These are phyloP conservation scores for Theileria sp. DNA, from an alignment of 169 alveolate species.

Conservation along the genomic window DNA sequence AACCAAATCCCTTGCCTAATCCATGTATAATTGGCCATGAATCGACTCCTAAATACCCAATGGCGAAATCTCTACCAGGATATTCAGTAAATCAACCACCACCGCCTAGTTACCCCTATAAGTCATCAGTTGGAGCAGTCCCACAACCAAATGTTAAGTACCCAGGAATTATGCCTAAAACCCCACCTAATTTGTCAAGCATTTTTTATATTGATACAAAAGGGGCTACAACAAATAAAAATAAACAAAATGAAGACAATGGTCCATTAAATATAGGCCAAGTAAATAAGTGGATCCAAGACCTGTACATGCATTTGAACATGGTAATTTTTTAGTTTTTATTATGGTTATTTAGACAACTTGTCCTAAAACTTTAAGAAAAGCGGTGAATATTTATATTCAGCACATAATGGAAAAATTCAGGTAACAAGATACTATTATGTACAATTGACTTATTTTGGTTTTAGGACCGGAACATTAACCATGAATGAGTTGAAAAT, in stretches of 20 bases:
- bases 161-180: not conserved
- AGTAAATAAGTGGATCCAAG: constrained; percentile 51
- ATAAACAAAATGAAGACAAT: not conserved
- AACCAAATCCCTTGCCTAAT: not conserved
- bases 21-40: not conserved
- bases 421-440: constrained; percentile 14
- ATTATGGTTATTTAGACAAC: constrained; percentile 20
- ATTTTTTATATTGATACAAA: not conserved
- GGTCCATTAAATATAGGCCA: constrained; percentile 32
- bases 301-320: constrained; percentile 39
- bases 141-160: not conserved
- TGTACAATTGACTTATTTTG: not conserved
- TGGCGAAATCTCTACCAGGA: not conserved
- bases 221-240: not conserved
- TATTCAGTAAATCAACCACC: constrained; percentile 9
- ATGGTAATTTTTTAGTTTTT: constrained; percentile 27
- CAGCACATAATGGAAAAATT: constrained; percentile 28
- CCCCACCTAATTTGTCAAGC: not conserved
- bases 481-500: constrained; percentile 28
- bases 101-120: not conserved
- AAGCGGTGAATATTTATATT: constrained; percentile 37
- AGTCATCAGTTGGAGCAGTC: not conserved
- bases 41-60: not conserved
- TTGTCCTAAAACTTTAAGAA: constrained; percentile 33
- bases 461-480: constrained; percentile 26